Evolutionary conservation across 257 asterid species (phyloP), one percentile per base, ranked within the genome.

Genomic region (Gentiana dahurica): DNA sequence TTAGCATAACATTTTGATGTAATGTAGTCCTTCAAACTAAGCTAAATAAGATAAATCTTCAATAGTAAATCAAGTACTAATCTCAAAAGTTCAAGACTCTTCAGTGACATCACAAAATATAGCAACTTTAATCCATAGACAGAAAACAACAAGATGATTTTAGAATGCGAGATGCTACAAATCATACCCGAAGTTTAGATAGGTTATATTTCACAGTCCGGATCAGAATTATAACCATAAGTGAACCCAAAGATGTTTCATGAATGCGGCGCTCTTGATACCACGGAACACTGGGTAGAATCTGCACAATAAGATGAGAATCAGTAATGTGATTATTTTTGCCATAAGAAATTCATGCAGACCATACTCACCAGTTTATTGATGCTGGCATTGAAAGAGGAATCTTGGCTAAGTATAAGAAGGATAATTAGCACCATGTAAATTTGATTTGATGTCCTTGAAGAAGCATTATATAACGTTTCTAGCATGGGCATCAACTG

Each of bases 401-500:
- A 82, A 78, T 87, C 98, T 71, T 90, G 98, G 80, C 98, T 82
- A 52, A 90, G 86, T 61, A 90, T 87, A 64, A 90, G 96, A 70
- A 90, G 78, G 63, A 84, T 74, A 50, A 92, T 79, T 63, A 92
- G 81, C 74, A 92, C 95, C 97, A 92, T 88, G 69, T 92, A 88
- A 38, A 92, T 88, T 69, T 85, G 97, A 73, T 88, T 88, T 58
- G 97, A 72, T 7, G 91, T 73, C 84, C 90, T 83, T 62, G 70
- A 77, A 36, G 87, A 75, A 59, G 95, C 95, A 69, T 88, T 85
- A 72, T 92, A 92, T 10, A 92, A 73, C n/a, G 95, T 81, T 66
- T 88, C 95, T 81, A 92, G 73, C 95, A 92, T 69, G 44, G 99
- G 97, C 87, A 92, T 77, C 79, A 92, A 68, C 99, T 92, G 87